Evolutionary conservation across 306 rosid genomes (phyloP).

Genomic region (Corylus heterophylla): DNA sequence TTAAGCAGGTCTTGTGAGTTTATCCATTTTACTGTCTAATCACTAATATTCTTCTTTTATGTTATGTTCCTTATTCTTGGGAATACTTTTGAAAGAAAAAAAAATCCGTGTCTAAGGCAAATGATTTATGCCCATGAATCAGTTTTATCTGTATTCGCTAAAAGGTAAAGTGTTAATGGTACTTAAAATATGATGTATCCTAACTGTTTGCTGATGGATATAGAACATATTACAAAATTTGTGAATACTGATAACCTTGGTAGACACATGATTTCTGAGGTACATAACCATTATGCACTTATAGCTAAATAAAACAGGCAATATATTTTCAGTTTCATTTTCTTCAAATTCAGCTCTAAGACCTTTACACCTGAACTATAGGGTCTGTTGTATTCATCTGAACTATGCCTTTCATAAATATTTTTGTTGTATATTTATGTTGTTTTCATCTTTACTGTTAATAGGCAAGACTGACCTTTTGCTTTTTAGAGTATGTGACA

Average conservation of each 20-base stretch:
- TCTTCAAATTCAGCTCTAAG: neutral
- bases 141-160: neutral
- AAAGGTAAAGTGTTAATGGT: neutral
- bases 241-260: neutral
- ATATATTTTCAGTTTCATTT: neutral
- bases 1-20: slow-evolving; percentile 64
- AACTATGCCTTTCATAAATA: neutral
- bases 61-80: neutral
- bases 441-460: neutral
- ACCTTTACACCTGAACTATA: neutral
- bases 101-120: neutral
- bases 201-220: neutral
- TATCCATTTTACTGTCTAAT: slow-evolving; percentile 14
- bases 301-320: neutral
- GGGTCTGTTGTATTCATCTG: neutral
- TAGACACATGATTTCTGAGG: neutral
- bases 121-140: neutral
- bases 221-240: neutral
- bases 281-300: neutral
- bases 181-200: neutral
- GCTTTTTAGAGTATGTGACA: neutral
- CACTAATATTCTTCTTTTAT: neutral
- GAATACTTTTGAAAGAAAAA: neutral
- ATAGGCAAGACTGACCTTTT: neutral
- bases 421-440: neutral